phyloP scores from a whole-genome alignment of 371 early-diverging fungal genomes.

The Mucor racemosus region DNA sequence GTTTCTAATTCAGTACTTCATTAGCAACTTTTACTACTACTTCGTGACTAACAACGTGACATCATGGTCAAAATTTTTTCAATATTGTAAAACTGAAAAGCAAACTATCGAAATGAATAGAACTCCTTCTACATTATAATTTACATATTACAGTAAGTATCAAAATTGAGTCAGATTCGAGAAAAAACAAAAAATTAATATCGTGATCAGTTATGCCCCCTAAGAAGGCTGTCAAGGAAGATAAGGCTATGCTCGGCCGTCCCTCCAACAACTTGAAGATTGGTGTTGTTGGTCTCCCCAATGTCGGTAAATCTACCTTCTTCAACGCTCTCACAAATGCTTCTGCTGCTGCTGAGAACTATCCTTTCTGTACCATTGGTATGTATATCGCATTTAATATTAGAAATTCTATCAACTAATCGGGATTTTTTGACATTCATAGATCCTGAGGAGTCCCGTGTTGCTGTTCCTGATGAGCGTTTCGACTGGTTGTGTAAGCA shows the following conservation, averaged over 20 bases:
- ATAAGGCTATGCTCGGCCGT: constrained; percentile 88
- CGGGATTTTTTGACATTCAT: constrained; percentile 25
- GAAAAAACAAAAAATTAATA: not conserved
- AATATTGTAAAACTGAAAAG: not conserved
- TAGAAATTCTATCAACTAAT: no score
- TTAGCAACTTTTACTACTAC: no score
- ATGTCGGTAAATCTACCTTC: constrained; percentile 97
- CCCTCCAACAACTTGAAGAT: constrained; percentile 97
- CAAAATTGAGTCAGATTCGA: not conserved
- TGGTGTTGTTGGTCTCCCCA: constrained; percentile 98
- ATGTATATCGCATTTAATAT: constrained; percentile 17
- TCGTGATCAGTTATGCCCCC: constrained; percentile 55
- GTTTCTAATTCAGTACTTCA: no score
- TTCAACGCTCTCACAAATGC: constrained; percentile 95
- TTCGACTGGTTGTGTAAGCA: constrained; percentile 86
- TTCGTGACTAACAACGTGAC: constrained; percentile 6
- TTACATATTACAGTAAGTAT: constrained; percentile 8
- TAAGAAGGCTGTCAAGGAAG: constrained; percentile 82
- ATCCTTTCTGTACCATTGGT: constrained; percentile 57
- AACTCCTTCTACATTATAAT: constrained; percentile 4
- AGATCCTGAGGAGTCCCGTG: constrained; percentile 95
- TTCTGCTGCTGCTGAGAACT: constrained; percentile 90
- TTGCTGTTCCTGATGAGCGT: constrained; percentile 92
- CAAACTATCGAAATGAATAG: not conserved
- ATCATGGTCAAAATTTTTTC: constrained; percentile 9